Conservation (phyloP, 2,329 filamentous ascomycete species). For the Colletotrichum lindemuthianum region DNA sequence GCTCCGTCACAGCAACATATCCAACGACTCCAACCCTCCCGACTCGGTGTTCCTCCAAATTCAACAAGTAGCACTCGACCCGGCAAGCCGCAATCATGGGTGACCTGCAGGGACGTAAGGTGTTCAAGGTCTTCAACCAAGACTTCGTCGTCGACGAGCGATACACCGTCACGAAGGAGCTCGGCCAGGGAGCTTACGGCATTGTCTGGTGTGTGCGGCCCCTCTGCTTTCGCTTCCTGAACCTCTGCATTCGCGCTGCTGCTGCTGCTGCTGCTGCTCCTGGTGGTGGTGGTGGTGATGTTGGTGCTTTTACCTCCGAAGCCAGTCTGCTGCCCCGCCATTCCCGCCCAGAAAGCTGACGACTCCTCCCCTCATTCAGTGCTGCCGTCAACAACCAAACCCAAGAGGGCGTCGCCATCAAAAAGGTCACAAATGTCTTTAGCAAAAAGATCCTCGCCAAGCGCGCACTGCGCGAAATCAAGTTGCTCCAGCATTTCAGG, state of each 20-base stretch:
- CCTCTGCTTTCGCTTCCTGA: conserved; percentile 10
- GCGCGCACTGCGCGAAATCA: conserved; percentile 97
- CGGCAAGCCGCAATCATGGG: conserved; percentile 44
- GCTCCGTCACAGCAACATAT: conserved; percentile 14
- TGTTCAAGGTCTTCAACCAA: conserved; percentile 99
- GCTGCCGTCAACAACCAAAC: conserved; percentile 92
- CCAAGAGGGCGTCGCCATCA: conserved; percentile 95
- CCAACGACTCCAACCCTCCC: not conserved
- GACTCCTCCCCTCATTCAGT: conserved; percentile 57
- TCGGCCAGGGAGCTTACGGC: conserved; percentile 97
- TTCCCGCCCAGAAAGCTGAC: conserved; percentile 33
- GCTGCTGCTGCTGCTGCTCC: not conserved
- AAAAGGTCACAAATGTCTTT: conserved; percentile 99
- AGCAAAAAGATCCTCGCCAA: conserved; percentile 99
- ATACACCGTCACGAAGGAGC: conserved; percentile 98
- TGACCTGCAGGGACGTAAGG: conserved; percentile 73
- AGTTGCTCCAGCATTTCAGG: conserved; percentile 97
- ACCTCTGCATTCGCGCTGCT: conserved; percentile 7
- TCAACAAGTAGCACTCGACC: not conserved
- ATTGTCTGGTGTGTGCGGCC: conserved; percentile 85
- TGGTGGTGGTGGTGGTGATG: too few relatives aligned
- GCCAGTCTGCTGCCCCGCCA: conserved; percentile 35
- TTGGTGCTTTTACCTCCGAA: too few relatives aligned
- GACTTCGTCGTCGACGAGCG: conserved; percentile 98
- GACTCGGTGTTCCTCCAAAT: conserved; percentile 2